Conservation (phyloP, 2,329 filamentous ascomycete species). For the Cercospora sojina region DNA sequence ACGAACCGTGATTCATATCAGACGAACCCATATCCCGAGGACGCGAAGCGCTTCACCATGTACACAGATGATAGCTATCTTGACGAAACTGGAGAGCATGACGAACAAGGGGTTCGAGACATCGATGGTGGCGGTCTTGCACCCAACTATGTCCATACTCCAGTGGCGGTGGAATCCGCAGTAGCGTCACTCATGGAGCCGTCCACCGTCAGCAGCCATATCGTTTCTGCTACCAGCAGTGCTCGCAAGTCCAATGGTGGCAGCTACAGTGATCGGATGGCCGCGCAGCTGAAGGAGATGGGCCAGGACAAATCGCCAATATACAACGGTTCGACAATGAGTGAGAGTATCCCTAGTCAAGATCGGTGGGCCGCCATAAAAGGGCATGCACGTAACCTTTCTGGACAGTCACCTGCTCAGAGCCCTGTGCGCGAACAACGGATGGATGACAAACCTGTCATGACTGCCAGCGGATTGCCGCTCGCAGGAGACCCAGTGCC, state of each 20-base stretch:
- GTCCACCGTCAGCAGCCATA: conserved; percentile 62
- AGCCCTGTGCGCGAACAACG: conserved; percentile 39
- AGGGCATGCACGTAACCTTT: conserved; percentile 43
- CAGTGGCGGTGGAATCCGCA: conserved; percentile 76
- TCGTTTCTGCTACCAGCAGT: conserved; percentile 30
- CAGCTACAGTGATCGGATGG: conserved; percentile 34
- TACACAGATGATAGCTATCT: conserved; percentile 56
- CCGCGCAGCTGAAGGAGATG: conserved; percentile 29
- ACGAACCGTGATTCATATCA: conserved; percentile 41
- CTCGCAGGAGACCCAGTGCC: conserved; percentile 69
- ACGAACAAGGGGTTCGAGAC: conserved; percentile 66
- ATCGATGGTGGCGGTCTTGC: conserved; percentile 62
- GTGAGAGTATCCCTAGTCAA: conserved; percentile 34
- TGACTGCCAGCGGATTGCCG: conserved; percentile 70
- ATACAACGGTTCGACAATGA: conserved; percentile 37
- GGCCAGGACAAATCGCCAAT: conserved; percentile 28
- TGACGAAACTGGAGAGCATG: conserved; percentile 51
- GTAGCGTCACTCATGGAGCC: conserved; percentile 89
- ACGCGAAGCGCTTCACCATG: conserved; percentile 52
- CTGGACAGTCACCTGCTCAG: conserved; percentile 51
- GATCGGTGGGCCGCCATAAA: conserved; percentile 42
- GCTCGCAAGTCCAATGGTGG: conserved; percentile 27
- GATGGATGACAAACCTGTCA: conserved; percentile 46
- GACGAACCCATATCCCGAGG: conserved; percentile 54
- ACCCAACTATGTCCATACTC: conserved; percentile 71